Base-by-base conservation (phyloP, 2,329 filamentous ascomycete genomes). In the Beauveria sp. region DNA sequence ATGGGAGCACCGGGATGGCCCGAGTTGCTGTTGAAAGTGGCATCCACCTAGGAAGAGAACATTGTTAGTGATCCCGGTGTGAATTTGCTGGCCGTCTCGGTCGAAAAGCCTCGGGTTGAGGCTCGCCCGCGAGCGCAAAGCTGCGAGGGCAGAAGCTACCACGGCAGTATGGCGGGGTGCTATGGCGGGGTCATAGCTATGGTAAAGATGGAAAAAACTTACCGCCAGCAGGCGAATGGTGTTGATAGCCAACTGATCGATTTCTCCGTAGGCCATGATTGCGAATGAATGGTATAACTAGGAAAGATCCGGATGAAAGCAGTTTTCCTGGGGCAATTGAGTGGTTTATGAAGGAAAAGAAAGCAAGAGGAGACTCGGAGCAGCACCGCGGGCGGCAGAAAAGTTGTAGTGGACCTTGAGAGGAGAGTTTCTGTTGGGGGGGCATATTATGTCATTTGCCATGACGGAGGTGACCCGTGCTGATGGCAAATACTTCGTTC, bases 1-100 rank as follows among this genome's bases (percentile, higher is more conserved):
- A 99, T 99, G 73, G 95, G 95, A 77, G 95, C 95, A 84, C 95
- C 95, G 73, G 95, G 95, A 82, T 99, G 95, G 76, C 95, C 95
- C 68, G 93, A 97, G 86, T 98, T 98, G 77, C 93, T 91, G 77
- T 89, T 84, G 79, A 88, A 88, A 74, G 93, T 97, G 77, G 93
- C 95, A 97, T 99, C 95, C 82, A 92, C 90, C 95, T 99, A 38
- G 75, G 64, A 69, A 59, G 57, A 60, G 56, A 34, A 60, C 58
- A 61, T 65, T 52, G 67, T 73, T 64, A 72, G 70, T 63, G 62
- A 59, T 31, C 22, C 14, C 26, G 12, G 6, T 12, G 2, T 22
- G 16, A 54, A 10, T 18, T 3, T 43, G 2, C 31, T 46, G 45
- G 24, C 45, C 28, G 51, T 60, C 43, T 12, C 28, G 45, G n/a